A percentile compares a stretch with the other conserved stretches of the same genome.
Evolutionary conservation across 2,329 filamentous ascomycete species (phyloP).

Genomic region (Colletotrichum sp.): DNA sequence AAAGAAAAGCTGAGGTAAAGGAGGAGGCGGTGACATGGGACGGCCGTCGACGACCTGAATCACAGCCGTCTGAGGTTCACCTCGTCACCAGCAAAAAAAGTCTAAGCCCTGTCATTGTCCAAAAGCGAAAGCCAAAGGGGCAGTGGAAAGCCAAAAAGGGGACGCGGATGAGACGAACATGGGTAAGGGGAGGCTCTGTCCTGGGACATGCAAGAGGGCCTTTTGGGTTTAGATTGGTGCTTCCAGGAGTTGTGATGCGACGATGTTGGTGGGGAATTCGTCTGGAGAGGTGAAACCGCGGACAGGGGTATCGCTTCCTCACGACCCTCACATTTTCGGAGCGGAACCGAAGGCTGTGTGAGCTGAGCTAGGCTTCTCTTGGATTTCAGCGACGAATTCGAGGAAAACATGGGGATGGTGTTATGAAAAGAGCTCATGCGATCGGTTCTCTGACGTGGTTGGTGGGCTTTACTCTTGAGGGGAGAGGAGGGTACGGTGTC

Average conservation of each 20-base stretch:
- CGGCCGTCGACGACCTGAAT: neutral
- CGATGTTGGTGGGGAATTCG: neutral
- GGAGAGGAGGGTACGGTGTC: neutral
- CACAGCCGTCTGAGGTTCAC: neutral
- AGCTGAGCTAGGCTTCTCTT: neutral
- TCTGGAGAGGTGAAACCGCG: neutral
- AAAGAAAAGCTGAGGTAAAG: neutral
- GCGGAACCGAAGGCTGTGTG: neutral
- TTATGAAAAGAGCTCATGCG: neutral
- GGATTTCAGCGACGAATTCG: neutral
- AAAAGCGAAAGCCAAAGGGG: neutral
- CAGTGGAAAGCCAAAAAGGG: neutral
- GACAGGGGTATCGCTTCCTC: neutral
- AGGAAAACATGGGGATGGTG: neutral
- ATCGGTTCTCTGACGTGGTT: neutral
- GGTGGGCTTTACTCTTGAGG: neutral
- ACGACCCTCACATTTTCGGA: neutral
- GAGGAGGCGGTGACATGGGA: neutral
- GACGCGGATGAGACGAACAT: constrained; percentile 18
- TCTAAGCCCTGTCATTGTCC: neutral
- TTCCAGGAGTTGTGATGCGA: neutral
- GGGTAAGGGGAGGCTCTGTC: neutral
- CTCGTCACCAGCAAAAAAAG: neutral
- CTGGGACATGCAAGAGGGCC: neutral
- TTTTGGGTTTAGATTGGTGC: neutral